phyloP scores from a whole-genome alignment of 805 yeast genomes.

The Yamadazyma laniorum region DNA sequence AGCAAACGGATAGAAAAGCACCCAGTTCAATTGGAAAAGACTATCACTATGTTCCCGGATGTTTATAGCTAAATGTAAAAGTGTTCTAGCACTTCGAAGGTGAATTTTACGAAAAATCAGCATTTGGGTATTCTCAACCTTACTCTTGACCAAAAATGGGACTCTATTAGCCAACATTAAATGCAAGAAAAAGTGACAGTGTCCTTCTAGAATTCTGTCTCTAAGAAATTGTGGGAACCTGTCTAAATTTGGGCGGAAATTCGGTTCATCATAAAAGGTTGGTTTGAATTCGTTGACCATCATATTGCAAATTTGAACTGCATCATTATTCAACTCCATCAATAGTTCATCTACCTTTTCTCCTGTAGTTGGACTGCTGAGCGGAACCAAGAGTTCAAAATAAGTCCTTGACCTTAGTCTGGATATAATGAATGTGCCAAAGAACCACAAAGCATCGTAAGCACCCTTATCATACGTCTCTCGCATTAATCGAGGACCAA shows the following conservation, averaged over 20 bases:
- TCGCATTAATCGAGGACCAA: neutral
- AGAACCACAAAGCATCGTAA: neutral
- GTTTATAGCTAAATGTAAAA: conserved; percentile 22
- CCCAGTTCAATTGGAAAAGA: conserved; percentile 18
- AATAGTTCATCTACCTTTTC: conserved; percentile 21
- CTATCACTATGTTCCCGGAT: conserved; percentile 14
- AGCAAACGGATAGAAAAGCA: conserved; percentile 25
- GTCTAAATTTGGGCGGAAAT: conserved; percentile 15
- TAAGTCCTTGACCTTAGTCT: conserved; percentile 29
- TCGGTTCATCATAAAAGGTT: conserved; percentile 32
- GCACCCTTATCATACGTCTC: neutral
- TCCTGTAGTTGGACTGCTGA: conserved; percentile 20
- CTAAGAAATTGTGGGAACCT: neutral
- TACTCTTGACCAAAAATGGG: conserved; percentile 22
- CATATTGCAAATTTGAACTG: conserved; percentile 17
- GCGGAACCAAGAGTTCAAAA: conserved; percentile 28
- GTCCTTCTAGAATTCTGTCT: conserved; percentile 15
- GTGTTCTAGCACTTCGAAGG: conserved; percentile 30
- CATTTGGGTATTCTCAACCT: conserved; percentile 15
- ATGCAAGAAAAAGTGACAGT: conserved; percentile 26
- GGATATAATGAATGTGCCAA: conserved; percentile 16
- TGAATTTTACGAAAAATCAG: conserved; percentile 22
- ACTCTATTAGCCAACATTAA: conserved; percentile 29
- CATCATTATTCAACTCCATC: conserved; percentile 26
- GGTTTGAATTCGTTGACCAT: conserved; percentile 24